Percentiles rank a stretch among this genome's conserved stretches.
These are phyloP conservation scores for Amorphotheca resinae DNA, from an alignment of 495 filamentous ascomycete genomes.

Conservation along the genomic window DNA sequence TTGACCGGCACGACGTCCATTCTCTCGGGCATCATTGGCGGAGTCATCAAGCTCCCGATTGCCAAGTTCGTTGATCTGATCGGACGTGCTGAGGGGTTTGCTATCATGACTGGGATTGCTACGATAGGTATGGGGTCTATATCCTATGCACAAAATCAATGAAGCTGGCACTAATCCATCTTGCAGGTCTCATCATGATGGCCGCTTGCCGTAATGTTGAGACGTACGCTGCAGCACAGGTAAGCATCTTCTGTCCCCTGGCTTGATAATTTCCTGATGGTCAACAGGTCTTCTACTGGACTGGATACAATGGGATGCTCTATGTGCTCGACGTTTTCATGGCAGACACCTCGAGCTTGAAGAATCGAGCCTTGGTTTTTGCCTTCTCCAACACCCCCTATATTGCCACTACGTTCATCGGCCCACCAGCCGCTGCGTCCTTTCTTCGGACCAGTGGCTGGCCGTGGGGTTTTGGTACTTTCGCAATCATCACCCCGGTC, in stretches of 20 bases:
- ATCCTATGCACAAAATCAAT: too few relatives aligned
- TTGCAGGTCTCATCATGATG: slow-evolving; percentile 27
- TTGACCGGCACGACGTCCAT: slow-evolving; percentile 25
- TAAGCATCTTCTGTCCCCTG: neutral
- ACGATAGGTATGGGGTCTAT: slow-evolving; percentile 25
- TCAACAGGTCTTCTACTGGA: slow-evolving; percentile 21
- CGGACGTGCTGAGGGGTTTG: slow-evolving; percentile 30
- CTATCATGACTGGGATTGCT: slow-evolving; percentile 21
- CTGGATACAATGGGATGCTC: slow-evolving; percentile 34
- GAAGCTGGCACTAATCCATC: too few relatives aligned
- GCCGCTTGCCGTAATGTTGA: slow-evolving; percentile 27
- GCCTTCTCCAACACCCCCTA: slow-evolving; percentile 46
- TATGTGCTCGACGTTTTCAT: slow-evolving; percentile 44
- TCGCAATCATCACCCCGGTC: slow-evolving; percentile 39
- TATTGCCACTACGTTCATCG: slow-evolving; percentile 42
- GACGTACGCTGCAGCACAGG: slow-evolving; percentile 28
- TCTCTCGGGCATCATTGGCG: slow-evolving; percentile 39
- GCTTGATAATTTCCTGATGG: neutral
- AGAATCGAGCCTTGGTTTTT: slow-evolving; percentile 43
- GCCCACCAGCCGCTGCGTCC: slow-evolving; percentile 26
- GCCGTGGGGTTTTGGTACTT: slow-evolving; percentile 47
- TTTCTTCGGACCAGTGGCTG: slow-evolving; percentile 32
- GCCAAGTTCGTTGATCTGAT: slow-evolving; percentile 47
- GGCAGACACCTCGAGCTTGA: slow-evolving; percentile 45
- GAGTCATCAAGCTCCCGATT: slow-evolving; percentile 38